These are phyloP conservation scores for Furculomyces boomerangus DNA, from an alignment of 371 early-diverging fungal genomes.

Conservation along the genomic window DNA sequence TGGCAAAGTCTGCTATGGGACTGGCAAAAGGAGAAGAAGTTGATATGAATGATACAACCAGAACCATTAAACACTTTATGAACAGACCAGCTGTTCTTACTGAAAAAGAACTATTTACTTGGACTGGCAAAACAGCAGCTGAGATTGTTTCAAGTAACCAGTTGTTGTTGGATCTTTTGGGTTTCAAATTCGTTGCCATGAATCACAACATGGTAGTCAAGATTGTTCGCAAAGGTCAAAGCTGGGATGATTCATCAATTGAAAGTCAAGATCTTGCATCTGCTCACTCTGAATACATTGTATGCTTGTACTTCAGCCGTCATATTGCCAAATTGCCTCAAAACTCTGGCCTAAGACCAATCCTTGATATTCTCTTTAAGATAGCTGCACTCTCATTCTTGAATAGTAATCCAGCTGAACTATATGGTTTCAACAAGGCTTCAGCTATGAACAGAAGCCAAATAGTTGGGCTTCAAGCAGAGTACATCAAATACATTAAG, in stretches of 20 bases:
- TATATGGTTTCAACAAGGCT: constrained; percentile 38
- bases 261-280: constrained; percentile 38
- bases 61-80: constrained; percentile 10
- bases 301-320: constrained; percentile 35
- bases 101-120: constrained; percentile 24
- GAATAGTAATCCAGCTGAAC: constrained; percentile 27
- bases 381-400: constrained; percentile 42
- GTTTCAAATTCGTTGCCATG: constrained; percentile 35
- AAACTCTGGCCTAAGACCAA: constrained; percentile 16
- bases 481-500: constrained; percentile 30
- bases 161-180: constrained; percentile 36
- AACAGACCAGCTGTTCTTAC: constrained; percentile 16
- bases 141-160: constrained; percentile 21
- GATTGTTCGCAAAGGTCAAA: constrained; percentile 22
- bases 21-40: constrained; percentile 10
- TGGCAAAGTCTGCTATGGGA: constrained; percentile 38
- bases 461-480: constrained; percentile 11
- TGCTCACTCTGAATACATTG: constrained; percentile 45
- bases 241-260: constrained; percentile 49
- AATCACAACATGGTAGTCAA: constrained; percentile 29
- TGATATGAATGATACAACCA: constrained; percentile 13
- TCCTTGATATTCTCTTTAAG: constrained; percentile 27
- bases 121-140: not conserved
- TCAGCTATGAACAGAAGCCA: constrained; percentile 28
- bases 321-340: constrained; percentile 26